Conservation (phyloP, 2,329 filamentous ascomycete genomes). For the Neodidymelliopsis sp. region DNA sequence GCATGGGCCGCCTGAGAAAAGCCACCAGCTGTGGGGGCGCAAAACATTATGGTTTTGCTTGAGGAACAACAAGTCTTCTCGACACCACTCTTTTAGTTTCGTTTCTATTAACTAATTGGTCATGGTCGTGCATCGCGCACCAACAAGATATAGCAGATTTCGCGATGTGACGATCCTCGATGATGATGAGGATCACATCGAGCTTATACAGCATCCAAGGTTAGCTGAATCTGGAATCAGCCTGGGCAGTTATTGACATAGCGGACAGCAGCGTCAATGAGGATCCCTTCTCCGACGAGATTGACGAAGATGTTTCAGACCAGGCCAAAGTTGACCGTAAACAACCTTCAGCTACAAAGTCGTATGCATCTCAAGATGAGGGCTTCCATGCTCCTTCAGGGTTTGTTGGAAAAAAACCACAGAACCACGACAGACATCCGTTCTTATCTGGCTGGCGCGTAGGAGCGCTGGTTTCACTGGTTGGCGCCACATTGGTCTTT, state of each 20-base stretch:
- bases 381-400: not conserved
- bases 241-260: not conserved
- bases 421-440: not conserved
- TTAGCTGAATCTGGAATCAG: not conserved
- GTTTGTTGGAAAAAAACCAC: not conserved
- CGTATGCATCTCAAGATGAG: not conserved
- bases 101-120: not conserved
- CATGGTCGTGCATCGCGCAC: conserved; percentile 7
- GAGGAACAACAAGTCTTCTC: too few species aligned
- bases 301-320: not conserved
- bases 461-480: conserved; percentile 12
- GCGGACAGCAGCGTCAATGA: not conserved
- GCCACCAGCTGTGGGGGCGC: too few species aligned
- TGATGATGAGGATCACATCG: conserved; percentile 2
- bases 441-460: conserved; percentile 15
- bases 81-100: too few species aligned
- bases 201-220: conserved; percentile 1
- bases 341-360: not conserved
- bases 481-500: conserved; percentile 10
- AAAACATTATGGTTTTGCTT: too few species aligned
- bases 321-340: not conserved
- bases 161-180: not conserved
- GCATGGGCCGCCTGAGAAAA: too few species aligned
- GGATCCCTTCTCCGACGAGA: not conserved
- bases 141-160: not conserved